phyloP scores from a whole-genome alignment of 192 early-diverging fungal species.

The Backusella circina region DNA sequence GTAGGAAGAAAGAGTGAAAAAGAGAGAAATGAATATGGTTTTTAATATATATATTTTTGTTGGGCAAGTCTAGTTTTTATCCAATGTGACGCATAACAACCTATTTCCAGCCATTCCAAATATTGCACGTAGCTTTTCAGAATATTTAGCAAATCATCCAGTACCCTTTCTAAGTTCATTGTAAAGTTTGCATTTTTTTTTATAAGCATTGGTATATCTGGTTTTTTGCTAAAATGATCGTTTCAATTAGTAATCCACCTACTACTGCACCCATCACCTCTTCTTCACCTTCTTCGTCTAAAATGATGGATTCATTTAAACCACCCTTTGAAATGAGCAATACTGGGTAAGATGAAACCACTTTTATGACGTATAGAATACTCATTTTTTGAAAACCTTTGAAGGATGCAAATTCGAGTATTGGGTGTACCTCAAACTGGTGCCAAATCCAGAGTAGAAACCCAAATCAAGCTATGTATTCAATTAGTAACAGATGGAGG shows the following conservation, averaged over 20 bases:
- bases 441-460: constrained; percentile 89
- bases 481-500: constrained; percentile 74
- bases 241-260: not conserved
- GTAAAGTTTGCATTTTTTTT: not conserved
- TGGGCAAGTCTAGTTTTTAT: constrained; percentile 20
- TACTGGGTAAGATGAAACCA: not conserved
- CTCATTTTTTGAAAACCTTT: no score
- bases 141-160: constrained; percentile 26
- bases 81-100: constrained; percentile 25
- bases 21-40: not conserved
- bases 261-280: not conserved
- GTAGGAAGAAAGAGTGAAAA: not conserved
- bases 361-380: not conserved
- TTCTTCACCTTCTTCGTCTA: not conserved
- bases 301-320: not conserved
- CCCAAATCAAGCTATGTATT: constrained; percentile 89
- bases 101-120: constrained; percentile 29
- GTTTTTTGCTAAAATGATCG: not conserved
- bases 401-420: constrained; percentile 32
- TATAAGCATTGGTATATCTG: not conserved
- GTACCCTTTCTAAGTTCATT: constrained; percentile 10
- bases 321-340: not conserved
- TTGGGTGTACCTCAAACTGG: constrained; percentile 49
- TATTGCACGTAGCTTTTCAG: constrained; percentile 31
- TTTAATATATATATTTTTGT: not conserved